These are phyloP conservation scores for Aquilaria malaccensis DNA, from an alignment of 345 rosid species.

Conservation along the genomic window DNA sequence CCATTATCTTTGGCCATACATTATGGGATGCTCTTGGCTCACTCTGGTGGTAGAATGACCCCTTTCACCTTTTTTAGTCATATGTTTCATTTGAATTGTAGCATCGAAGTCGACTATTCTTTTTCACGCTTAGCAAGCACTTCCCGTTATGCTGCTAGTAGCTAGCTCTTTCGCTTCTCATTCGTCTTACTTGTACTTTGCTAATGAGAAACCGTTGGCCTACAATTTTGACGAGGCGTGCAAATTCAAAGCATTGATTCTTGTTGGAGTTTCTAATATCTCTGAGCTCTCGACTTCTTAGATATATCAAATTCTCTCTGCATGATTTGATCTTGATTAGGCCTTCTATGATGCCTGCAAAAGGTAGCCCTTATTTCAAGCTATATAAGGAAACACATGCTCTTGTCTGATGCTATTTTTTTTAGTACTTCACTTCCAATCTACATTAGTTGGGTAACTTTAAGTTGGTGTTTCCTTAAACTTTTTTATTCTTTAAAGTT, in stretches of 20 bases:
- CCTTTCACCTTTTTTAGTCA: background rate
- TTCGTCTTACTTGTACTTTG: conserved; percentile 2
- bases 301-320: background rate
- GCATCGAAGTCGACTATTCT: background rate
- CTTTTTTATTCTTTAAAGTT: too few relatives aligned
- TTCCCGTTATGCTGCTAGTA: background rate
- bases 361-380: too few relatives aligned
- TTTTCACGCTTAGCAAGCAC: background rate
- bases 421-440: too few relatives aligned
- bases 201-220: background rate
- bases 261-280: background rate
- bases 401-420: too few relatives aligned
- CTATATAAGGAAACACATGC: too few relatives aligned
- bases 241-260: background rate
- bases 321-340: background rate
- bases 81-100: conserved; percentile 2
- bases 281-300: background rate
- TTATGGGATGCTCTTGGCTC: background rate
- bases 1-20: background rate
- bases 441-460: too few relatives aligned
- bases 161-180: background rate
- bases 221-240: background rate
- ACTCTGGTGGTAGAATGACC: background rate
- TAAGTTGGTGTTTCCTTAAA: too few relatives aligned
- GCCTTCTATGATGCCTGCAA: too few relatives aligned